These are phyloP conservation scores for Crepidotus variabilis DNA, from an alignment of 768 basidiomycete genomes.

Conservation along the genomic window DNA sequence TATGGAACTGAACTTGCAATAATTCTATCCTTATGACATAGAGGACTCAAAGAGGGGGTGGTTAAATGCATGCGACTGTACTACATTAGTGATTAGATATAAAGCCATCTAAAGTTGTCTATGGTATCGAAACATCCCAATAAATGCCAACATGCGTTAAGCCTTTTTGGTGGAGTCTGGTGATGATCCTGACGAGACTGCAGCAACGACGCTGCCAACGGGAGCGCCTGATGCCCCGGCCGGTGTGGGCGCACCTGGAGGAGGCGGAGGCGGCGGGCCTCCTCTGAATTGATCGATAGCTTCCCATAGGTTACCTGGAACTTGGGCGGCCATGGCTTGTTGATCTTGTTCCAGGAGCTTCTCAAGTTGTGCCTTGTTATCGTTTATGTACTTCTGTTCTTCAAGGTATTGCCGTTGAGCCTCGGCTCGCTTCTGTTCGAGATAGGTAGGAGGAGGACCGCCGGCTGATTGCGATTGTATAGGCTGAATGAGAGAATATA, in stretches of 20 bases:
- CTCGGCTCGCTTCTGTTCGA: constrained; percentile 49
- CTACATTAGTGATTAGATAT: not conserved
- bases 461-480: constrained; percentile 17
- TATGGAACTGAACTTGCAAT: too few species aligned
- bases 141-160: not conserved
- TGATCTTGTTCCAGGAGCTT: constrained; percentile 27
- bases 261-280: constrained; percentile 9
- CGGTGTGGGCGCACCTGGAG: constrained; percentile 13
- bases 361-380: constrained; percentile 44
- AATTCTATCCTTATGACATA: too few species aligned
- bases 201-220: constrained; percentile 10
- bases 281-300: constrained; percentile 32
- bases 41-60: not conserved
- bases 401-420: constrained; percentile 46
- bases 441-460: constrained; percentile 43
- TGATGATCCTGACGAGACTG: not conserved
- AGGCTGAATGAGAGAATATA: not conserved
- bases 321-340: constrained; percentile 37
- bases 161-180: not conserved
- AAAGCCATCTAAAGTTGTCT: not conserved
- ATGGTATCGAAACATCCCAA: not conserved
- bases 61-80: not conserved
- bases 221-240: constrained; percentile 9
- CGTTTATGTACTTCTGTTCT: constrained; percentile 46
- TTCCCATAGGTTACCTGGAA: constrained; percentile 46